Evolutionary conservation across 2,329 filamentous ascomycete species (phyloP).

Genomic region (Cladorrhinum sp.): DNA sequence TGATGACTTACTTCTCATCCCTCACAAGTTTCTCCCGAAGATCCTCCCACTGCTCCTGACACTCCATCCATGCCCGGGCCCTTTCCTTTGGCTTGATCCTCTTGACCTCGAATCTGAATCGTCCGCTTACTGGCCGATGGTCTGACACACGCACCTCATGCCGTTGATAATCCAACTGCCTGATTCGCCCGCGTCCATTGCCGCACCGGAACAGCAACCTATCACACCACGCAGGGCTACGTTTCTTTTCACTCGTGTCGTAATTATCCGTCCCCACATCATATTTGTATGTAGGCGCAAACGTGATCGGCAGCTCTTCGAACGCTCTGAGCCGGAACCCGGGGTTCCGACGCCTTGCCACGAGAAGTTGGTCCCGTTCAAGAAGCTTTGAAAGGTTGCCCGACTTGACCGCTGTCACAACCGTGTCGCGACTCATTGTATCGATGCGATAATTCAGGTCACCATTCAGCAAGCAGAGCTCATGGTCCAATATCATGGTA

Average conservation of each 20-base stretch:
- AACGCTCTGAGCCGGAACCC: slow-evolving; percentile 86
- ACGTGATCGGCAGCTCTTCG: slow-evolving; percentile 84
- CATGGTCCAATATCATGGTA: slow-evolving; percentile 90
- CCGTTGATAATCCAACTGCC: slow-evolving; percentile 81
- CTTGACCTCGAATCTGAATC: slow-evolving; percentile 81
- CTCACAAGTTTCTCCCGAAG: slow-evolving; percentile 65
- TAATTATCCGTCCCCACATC: slow-evolving; percentile 94
- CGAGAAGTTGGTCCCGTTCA: slow-evolving; percentile 87
- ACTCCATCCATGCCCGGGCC: slow-evolving; percentile 65
- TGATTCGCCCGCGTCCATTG: slow-evolving; percentile 59
- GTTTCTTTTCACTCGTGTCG: slow-evolving; percentile 90
- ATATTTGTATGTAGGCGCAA: slow-evolving; percentile 97
- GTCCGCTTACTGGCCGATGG: slow-evolving; percentile 85
- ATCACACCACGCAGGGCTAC: slow-evolving; percentile 95
- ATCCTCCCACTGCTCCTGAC: slow-evolving; percentile 70
- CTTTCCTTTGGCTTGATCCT: slow-evolving; percentile 68
- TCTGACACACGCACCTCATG: slow-evolving; percentile 91
- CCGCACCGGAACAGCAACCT: slow-evolving; percentile 80
- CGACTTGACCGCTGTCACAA: slow-evolving; percentile 78
- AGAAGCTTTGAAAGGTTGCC: slow-evolving; percentile 82
- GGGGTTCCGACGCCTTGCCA: slow-evolving; percentile 84
- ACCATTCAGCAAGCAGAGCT: slow-evolving; percentile 94
- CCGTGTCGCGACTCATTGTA: slow-evolving; percentile 89
- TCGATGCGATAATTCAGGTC: slow-evolving; percentile 99
- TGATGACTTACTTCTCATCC: slow-evolving; percentile 71